Evolutionary conservation across 768 basidiomycete genomes (phyloP).

Genomic region (Rhizopogon vinicolor): DNA sequence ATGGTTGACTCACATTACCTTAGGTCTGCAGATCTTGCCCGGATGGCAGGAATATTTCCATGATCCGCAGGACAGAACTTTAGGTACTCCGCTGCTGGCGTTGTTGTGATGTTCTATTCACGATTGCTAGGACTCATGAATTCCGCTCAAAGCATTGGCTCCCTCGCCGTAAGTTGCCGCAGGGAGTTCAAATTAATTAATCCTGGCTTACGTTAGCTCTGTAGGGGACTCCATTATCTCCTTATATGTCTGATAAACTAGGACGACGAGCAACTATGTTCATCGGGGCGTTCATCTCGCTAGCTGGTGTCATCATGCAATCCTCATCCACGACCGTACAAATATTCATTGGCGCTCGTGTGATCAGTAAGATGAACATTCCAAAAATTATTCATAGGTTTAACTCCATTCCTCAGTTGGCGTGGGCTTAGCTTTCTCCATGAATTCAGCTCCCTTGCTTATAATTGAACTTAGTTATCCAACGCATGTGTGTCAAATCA

Average conservation of each 20-base stretch:
- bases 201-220: not conserved
- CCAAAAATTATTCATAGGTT: not conserved
- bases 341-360: slow-evolving; percentile 55
- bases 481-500: slow-evolving; percentile 45
- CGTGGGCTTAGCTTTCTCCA: slow-evolving; percentile 55
- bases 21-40: slow-evolving; percentile 65
- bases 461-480: slow-evolving; percentile 68
- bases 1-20: slow-evolving; percentile 23
- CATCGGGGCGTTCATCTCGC: slow-evolving; percentile 58
- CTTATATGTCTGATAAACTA: slow-evolving; percentile 52
- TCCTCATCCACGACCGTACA: slow-evolving; percentile 39
- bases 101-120: not conserved
- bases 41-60: slow-evolving; percentile 57
- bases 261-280: slow-evolving; percentile 61
- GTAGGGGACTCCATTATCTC: slow-evolving; percentile 59
- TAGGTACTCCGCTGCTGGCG: slow-evolving; percentile 33
- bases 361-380: slow-evolving; percentile 23
- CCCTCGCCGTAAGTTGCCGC: slow-evolving; percentile 35
- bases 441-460: slow-evolving; percentile 59
- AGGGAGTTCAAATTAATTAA: not conserved
- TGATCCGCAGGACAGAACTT: slow-evolving; percentile 43
- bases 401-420: slow-evolving; percentile 40
- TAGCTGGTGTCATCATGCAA: slow-evolving; percentile 59
- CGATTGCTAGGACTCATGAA: slow-evolving; percentile 51
- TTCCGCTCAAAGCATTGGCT: slow-evolving; percentile 59